Evolutionary conservation across 345 rosid species (phyloP), one percentile per base, ranked within the genome.

Genomic region (Gossypium rotundifolium): DNA sequence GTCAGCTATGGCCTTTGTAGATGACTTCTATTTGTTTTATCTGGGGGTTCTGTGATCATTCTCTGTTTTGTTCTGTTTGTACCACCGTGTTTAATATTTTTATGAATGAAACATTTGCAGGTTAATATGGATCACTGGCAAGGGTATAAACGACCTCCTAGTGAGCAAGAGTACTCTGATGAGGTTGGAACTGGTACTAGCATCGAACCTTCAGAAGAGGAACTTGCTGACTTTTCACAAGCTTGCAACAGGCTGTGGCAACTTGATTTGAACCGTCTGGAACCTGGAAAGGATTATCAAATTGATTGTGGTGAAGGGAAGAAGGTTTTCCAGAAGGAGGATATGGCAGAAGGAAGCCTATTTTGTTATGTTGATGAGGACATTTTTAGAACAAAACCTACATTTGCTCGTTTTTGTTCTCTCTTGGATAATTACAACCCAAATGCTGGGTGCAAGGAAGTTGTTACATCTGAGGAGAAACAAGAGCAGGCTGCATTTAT

Each of bases 231-330:
- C 74, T 79, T 94, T 16, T 89, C 94, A 42, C 87, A 82, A 82
- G 98, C 96, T 77, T 94, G 97, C 83, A 84, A 85, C 88, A 89
- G 74, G 81, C 91, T 94, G 48, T 94, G 98, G 98, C 89, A 94
- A 81, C 93, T 92, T 16, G 97, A 94, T 72, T 64, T 64, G 0
- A 92, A 91, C 81, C 93, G 98, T 49, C 82, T 92, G 80, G 77
- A 81, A 27, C 98, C 98, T 16, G 92, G 91, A 66, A 89, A 78
- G 79, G 95, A 92, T 78, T 94, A 94, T 59, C 82, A 82, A 80
- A 94, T 94, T 74, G 98, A 94, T 74, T 88, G 93, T 54, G 98
- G 97, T 72, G 98, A 87, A 62, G 98, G 98, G 55, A 94, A 92
- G 80, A 92, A 88, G 82, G 91, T 90, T 48, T 85, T 84, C 77